phyloP scores from a whole-genome alignment of 805 yeast genomes.

The Metschnikowia borealis region DNA sequence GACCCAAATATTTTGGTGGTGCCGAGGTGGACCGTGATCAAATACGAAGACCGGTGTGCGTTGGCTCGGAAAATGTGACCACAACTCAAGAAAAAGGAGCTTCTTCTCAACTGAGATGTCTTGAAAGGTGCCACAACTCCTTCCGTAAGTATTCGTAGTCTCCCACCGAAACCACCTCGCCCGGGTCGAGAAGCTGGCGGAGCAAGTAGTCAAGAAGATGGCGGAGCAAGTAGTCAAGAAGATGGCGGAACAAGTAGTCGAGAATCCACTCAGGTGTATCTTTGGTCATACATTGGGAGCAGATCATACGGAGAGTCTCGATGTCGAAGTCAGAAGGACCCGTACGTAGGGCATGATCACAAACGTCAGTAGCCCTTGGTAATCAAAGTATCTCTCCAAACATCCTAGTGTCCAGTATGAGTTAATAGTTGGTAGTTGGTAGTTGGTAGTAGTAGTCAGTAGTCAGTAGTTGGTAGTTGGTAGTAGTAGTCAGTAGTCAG shows the following conservation, averaged over 20 bases:
- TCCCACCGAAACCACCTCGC: constrained; percentile 1
- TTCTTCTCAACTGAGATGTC: constrained; percentile 7
- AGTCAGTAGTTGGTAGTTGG: too few relatives aligned
- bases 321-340: constrained; percentile 12
- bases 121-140: not conserved
- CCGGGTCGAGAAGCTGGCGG: constrained; percentile 8
- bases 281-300: constrained; percentile 4
- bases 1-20: not conserved
- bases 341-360: not conserved
- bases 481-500: too few relatives aligned
- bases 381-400: too few relatives aligned
- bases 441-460: too few relatives aligned
- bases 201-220: too few relatives aligned
- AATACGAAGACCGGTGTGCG: constrained; percentile 5
- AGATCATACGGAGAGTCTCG: constrained; percentile 10
- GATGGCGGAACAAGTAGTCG: too few relatives aligned
- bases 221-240: too few relatives aligned
- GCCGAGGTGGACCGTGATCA: not conserved
- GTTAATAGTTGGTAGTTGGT: too few relatives aligned
- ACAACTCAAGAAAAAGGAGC: constrained; percentile 10
- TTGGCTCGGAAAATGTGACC: constrained; percentile 10
- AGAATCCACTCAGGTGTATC: constrained; percentile 1
- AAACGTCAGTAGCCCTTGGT: too few relatives aligned
- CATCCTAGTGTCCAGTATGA: too few relatives aligned
- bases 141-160: constrained; percentile 2